phyloP scores from a whole-genome alignment of 441 rosid genomes.

The Gossypium armourianum region DNA sequence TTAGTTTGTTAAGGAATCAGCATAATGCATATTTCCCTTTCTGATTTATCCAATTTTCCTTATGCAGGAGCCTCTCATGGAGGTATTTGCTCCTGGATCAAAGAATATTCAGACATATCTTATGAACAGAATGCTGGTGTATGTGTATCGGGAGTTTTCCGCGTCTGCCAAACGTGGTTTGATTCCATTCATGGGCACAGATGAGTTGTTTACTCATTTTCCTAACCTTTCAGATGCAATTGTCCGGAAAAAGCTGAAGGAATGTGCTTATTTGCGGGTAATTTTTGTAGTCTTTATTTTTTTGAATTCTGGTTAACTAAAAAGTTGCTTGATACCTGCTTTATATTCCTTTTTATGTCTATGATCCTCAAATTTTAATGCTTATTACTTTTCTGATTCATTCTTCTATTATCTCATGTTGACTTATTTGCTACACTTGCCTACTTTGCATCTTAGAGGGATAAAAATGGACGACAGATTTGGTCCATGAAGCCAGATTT shows the following conservation, averaged over 20 bases:
- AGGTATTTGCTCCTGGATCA: constrained; percentile 76
- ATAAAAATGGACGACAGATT: constrained; percentile 47
- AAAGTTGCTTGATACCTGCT: neutral
- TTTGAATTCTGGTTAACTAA: neutral
- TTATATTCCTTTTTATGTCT: constrained; percentile 4
- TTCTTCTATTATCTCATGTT: constrained; percentile 10
- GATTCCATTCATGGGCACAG: constrained; percentile 53
- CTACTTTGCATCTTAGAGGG: constrained; percentile 43
- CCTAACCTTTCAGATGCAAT: constrained; percentile 59
- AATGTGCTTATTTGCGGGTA: constrained; percentile 58
- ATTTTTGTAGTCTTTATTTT: constrained; percentile 11
- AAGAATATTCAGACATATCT: constrained; percentile 70
- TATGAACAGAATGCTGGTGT: constrained; percentile 63
- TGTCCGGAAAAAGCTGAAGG: constrained; percentile 62
- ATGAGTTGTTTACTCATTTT: constrained; percentile 62
- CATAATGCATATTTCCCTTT: neutral
- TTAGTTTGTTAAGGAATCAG: neutral
- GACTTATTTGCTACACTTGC: constrained; percentile 17
- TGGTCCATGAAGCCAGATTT: constrained; percentile 63
- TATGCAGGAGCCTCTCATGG: constrained; percentile 86
- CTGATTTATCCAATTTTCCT: constrained; percentile 15
- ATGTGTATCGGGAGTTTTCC: constrained; percentile 73
- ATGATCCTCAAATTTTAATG: neutral
- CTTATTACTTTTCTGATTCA: constrained; percentile 1
- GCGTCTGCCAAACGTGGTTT: constrained; percentile 48